These are phyloP conservation scores for Tolypocladium cylindrosporum DNA, from an alignment of 2,329 filamentous ascomycete species.

Conservation along the genomic window DNA sequence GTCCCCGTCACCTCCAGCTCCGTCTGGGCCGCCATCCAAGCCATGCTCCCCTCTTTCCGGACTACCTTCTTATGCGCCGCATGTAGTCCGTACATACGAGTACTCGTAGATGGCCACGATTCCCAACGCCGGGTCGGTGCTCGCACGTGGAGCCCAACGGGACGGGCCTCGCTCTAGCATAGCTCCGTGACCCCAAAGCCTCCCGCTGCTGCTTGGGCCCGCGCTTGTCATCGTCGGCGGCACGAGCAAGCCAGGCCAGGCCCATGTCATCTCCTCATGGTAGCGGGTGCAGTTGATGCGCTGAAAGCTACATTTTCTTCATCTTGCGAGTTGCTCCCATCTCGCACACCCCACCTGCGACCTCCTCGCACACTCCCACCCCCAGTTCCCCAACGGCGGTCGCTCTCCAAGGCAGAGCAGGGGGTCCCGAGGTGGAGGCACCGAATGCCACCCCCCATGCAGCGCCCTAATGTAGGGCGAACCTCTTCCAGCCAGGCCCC, in stretches of 20 bases:
- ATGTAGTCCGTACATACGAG: too few species aligned
- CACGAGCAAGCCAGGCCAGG: background rate
- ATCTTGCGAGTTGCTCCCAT: background rate
- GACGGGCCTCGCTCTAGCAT: background rate
- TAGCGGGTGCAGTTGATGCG: background rate
- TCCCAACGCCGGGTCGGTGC: background rate
- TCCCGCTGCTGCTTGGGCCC: background rate
- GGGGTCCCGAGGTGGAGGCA: conserved; percentile 7
- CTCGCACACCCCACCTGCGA: background rate
- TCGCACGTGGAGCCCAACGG: background rate
- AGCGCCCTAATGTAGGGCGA: conserved; percentile 22
- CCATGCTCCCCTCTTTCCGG: background rate
- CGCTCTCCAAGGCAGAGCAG: background rate
- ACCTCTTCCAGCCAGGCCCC: conserved; percentile 19
- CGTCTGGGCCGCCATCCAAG: background rate
- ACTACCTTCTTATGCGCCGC: too few species aligned
- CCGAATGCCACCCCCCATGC: conserved; percentile 18
- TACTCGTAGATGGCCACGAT: too few species aligned
- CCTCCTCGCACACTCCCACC: background rate
- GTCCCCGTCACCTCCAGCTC: background rate
- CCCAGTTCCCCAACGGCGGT: conserved; percentile 4
- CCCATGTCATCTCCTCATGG: background rate
- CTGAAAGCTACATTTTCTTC: background rate
- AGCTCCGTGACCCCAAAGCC: background rate
- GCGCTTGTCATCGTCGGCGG: too few species aligned